These are phyloP conservation scores for Houttuynia cordata DNA, from an alignment of 164 flowering plant genomes.

Conservation along the genomic window DNA sequence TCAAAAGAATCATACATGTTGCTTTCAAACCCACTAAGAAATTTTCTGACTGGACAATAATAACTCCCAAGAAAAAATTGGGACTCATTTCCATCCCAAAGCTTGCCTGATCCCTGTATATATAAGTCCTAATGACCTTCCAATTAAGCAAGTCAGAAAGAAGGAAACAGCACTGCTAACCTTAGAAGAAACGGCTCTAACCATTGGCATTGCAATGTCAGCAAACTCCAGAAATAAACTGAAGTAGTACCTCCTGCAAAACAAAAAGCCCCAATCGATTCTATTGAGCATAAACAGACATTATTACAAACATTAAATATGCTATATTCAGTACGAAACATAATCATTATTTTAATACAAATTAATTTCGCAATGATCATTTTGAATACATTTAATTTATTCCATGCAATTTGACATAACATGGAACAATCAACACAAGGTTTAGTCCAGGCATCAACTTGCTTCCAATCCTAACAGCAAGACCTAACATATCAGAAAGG, in stretches of 20 bases:
- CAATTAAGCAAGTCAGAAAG: constrained; percentile 80
- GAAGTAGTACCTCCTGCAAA: constrained; percentile 91
- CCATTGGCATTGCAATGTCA: constrained; percentile 69
- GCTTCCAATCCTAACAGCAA: no score
- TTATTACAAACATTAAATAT: no score
- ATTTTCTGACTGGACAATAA: not conserved
- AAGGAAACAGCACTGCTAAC: constrained; percentile 74
- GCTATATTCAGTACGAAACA: not conserved
- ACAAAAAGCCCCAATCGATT: constrained; percentile 6
- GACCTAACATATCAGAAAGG: no score
- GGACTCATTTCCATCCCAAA: constrained; percentile 58
- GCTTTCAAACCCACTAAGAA: not conserved
- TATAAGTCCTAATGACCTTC: constrained; percentile 85
- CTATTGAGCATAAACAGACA: no score
- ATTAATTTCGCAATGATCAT: no score
- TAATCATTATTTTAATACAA: not conserved
- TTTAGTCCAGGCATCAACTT: no score
- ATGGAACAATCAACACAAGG: no score
- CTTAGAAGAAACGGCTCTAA: constrained; percentile 44
- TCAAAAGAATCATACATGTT: not conserved
- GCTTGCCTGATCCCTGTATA: constrained; percentile 92
- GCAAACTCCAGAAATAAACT: constrained; percentile 82
- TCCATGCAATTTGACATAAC: no score
- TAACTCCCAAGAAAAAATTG: no score
- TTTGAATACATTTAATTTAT: no score